Evolutionary conservation across 129 eudicot species (phyloP).

Genomic region (Arctium lappa): DNA sequence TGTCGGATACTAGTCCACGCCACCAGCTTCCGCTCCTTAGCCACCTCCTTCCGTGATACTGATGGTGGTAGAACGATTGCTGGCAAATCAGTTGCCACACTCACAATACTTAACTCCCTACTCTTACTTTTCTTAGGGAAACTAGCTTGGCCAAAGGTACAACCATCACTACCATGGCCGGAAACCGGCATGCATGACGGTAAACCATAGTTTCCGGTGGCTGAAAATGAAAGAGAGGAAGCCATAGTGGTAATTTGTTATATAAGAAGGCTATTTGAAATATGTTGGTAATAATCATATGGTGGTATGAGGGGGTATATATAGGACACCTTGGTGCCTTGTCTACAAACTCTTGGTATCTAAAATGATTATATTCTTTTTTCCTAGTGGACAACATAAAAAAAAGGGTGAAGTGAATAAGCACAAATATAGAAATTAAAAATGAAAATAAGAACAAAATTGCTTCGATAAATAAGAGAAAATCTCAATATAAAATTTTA

Average conservation of each 20-base stretch:
- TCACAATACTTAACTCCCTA: constrained; percentile 20
- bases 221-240: constrained; percentile 45
- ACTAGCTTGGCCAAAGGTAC: constrained; percentile 22
- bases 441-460: not conserved
- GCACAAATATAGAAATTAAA: not conserved
- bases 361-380: constrained; percentile 35
- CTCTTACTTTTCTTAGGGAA: not conserved
- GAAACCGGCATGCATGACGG: constrained; percentile 17
- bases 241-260: constrained; percentile 40
- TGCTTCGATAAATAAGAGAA: not conserved
- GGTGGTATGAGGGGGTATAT: constrained; percentile 30
- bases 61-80: constrained; percentile 25
- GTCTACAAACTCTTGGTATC: constrained; percentile 36
- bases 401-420: not conserved
- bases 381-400: constrained; percentile 35
- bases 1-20: constrained; percentile 89
- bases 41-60: constrained; percentile 14
- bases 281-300: constrained; percentile 10
- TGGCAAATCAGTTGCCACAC: constrained; percentile 55
- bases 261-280: not conserved
- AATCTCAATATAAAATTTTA: not conserved
- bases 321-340: constrained; percentile 8
- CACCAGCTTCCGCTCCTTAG: constrained; percentile 39
- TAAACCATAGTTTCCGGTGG: constrained; percentile 25
- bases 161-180: not conserved